phyloP scores from a whole-genome alignment of 2,329 filamentous ascomycete species.

The Hirsutella minnesotensis region DNA sequence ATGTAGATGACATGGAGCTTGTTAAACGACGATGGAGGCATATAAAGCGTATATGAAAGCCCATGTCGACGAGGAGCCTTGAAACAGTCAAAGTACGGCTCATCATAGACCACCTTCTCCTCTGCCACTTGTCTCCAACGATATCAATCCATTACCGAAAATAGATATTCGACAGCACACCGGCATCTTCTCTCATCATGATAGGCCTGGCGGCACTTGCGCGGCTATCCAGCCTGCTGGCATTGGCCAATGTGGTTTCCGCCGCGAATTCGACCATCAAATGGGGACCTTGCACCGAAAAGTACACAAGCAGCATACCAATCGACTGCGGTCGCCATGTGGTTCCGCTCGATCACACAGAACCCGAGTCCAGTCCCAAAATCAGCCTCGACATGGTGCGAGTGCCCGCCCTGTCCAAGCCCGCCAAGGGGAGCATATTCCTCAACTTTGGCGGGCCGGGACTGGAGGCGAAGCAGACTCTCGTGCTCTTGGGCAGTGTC shows the following conservation, averaged over 20 bases:
- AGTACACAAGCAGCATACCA: not conserved
- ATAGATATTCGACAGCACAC: too few species aligned
- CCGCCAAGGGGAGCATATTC: conserved; percentile 16
- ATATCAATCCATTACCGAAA: too few species aligned
- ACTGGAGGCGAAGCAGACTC: not conserved
- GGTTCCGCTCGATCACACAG: conserved; percentile 5
- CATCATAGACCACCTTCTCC: too few species aligned
- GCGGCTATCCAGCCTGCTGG: not conserved
- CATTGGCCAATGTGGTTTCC: not conserved
- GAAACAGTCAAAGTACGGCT: too few species aligned
- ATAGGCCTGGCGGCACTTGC: not conserved
- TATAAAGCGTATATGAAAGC: too few species aligned
- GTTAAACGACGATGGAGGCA: too few species aligned
- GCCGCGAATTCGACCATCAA: not conserved
- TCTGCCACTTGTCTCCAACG: too few species aligned
- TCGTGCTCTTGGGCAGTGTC: conserved; percentile 1
- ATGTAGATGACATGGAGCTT: too few species aligned
- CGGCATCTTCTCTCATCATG: too few species aligned
- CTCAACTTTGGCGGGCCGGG: conserved; percentile 12
- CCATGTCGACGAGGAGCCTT: too few species aligned
- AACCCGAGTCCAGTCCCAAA: not conserved
- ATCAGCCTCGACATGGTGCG: conserved; percentile 7
- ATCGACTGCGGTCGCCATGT: not conserved
- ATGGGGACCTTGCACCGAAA: conserved; percentile 1
- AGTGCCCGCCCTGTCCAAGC: conserved; percentile 5